Evolutionary conservation across 129 eudicot genomes (phyloP), one percentile per base, ranked within the genome.

Genomic region (Flaveria brownii): DNA sequence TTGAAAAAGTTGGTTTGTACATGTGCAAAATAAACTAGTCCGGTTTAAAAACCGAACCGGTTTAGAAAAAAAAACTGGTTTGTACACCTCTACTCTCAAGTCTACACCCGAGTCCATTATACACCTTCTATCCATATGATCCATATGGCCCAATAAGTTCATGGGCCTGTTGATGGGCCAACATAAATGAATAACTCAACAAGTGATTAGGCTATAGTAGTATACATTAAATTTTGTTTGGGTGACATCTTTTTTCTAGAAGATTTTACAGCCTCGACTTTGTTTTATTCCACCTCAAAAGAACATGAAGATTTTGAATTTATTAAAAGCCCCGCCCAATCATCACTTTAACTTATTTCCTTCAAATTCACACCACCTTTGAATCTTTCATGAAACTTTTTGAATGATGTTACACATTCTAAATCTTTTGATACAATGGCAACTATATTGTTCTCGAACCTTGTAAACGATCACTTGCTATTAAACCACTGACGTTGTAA

Each of bases 301-400:
- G 63, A 13, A 23, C 30, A 49, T 76, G n/a, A 13, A 67, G 46
- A 43, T 22, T 39, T 49, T 36, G 7, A 33, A 30, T 62, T 79
- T 54, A 47, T 79, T 26, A 79, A 71, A 79, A 71, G 82, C 20
- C 56, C 72, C 78, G 59, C 82, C 54, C 82, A 26, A 57, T 71
- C 54, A 42, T 30, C 28, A n/a, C 83, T 79, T 72, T 79, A 79
- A 72, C 60, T 63, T 51, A 69, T 54, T 72, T 51, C 78, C 74
- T 72, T 79, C 78, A 72, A 73, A 36, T 73, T 79, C 78, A 72
- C 83, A 49, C 59, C 33, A 63, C 63, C 82, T 71, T 78, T 57
- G 5, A 78, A 70, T 67, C 71, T 43, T 63, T 68, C 51, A 63
- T 64, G 39, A 49, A 72, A 62, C 83, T 79, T 79, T 72, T 50